A percentile compares a stretch with the other conserved stretches of the same genome.
These are phyloP conservation scores for Hypoxylon trugodes DNA, from an alignment of 495 filamentous ascomycete species.

Conservation along the genomic window DNA sequence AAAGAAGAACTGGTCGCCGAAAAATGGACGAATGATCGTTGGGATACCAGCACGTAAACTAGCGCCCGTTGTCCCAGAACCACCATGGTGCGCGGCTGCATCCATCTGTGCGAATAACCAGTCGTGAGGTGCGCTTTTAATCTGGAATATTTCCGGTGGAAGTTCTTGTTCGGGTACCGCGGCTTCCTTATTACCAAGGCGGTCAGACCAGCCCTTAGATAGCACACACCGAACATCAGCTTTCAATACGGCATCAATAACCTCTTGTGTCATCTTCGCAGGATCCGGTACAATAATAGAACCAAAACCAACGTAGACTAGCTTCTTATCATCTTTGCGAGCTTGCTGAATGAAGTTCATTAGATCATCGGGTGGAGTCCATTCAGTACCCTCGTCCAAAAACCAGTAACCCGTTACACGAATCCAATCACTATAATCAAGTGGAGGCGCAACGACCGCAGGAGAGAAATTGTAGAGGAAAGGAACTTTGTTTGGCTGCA, in stretches of 20 bases:
- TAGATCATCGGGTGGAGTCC: slow-evolving; percentile 78
- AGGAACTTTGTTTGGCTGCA: slow-evolving; percentile 95
- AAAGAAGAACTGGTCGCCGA: slow-evolving; percentile 98
- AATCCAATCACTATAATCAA: slow-evolving; percentile 98
- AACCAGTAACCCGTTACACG: slow-evolving; percentile 98
- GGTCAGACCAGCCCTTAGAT: slow-evolving; percentile 99
- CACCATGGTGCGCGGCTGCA: slow-evolving; percentile 93
- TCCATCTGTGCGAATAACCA: slow-evolving; percentile 97
- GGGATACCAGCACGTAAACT: slow-evolving; percentile 91
- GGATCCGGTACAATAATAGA: slow-evolving; percentile 96
- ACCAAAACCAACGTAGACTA: slow-evolving; percentile 97
- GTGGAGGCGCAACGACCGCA: slow-evolving; percentile 85
- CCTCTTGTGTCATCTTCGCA: slow-evolving; percentile 82
- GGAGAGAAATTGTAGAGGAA: slow-evolving; percentile 98
- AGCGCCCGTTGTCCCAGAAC: slow-evolving; percentile 93
- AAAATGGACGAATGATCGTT: slow-evolving; percentile 95
- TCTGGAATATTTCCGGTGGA: slow-evolving; percentile 83
- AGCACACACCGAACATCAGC: slow-evolving; percentile 95
- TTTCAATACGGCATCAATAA: slow-evolving; percentile 88
- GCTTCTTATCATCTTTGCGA: slow-evolving; percentile 81
- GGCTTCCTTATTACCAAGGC: slow-evolving; percentile 61
- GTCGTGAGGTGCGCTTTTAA: slow-evolving; percentile 92
- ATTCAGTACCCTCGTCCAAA: slow-evolving; percentile 80
- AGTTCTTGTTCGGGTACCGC: slow-evolving; percentile 70
- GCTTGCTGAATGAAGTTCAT: slow-evolving; percentile 82